Percentiles rank a stretch among this genome's conserved stretches.
These are phyloP conservation scores for Kernera saxatilis DNA, from an alignment of 345 rosid genomes.

Conservation along the genomic window DNA sequence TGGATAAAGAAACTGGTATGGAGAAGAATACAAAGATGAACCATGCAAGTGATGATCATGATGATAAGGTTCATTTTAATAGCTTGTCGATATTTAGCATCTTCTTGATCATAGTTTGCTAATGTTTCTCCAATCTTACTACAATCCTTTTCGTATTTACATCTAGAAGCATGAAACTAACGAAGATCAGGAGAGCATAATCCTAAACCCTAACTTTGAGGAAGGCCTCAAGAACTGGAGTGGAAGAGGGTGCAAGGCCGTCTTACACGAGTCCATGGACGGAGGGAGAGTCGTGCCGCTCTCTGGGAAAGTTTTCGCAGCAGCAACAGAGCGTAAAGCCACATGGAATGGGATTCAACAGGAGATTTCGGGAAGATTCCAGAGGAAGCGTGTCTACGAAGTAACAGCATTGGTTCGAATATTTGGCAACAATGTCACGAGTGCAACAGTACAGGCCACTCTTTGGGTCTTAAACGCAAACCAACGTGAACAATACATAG, in stretches of 20 bases:
- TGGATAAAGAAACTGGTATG: background rate
- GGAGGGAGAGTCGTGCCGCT: slow-evolving; percentile 53
- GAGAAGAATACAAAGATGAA: slow-evolving; percentile 11
- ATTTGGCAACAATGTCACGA: slow-evolving; percentile 49
- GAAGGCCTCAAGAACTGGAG: slow-evolving; percentile 73
- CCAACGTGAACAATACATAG: slow-evolving; percentile 63
- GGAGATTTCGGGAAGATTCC: slow-evolving; percentile 65
- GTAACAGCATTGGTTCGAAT: slow-evolving; percentile 63
- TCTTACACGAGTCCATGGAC: slow-evolving; percentile 57
- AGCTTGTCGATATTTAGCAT: background rate
- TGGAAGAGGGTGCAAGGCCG: slow-evolving; percentile 71
- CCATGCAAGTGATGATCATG: background rate
- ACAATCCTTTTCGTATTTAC: background rate
- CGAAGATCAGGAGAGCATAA: slow-evolving; percentile 38
- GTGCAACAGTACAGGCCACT: slow-evolving; percentile 60
- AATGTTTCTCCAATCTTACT: background rate
- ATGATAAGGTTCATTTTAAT: slow-evolving; percentile 16
- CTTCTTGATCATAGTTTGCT: background rate
- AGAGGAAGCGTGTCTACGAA: slow-evolving; percentile 61
- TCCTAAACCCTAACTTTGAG: slow-evolving; percentile 69
- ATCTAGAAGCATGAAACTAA: slow-evolving; percentile 10
- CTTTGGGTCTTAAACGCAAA: slow-evolving; percentile 71
- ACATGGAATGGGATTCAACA: slow-evolving; percentile 91
- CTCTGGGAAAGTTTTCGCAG: slow-evolving; percentile 59
- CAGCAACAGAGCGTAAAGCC: slow-evolving; percentile 60